Base-by-base conservation (phyloP, 1,284 basidiomycete species). In the Hypsizygus ulmarius region DNA sequence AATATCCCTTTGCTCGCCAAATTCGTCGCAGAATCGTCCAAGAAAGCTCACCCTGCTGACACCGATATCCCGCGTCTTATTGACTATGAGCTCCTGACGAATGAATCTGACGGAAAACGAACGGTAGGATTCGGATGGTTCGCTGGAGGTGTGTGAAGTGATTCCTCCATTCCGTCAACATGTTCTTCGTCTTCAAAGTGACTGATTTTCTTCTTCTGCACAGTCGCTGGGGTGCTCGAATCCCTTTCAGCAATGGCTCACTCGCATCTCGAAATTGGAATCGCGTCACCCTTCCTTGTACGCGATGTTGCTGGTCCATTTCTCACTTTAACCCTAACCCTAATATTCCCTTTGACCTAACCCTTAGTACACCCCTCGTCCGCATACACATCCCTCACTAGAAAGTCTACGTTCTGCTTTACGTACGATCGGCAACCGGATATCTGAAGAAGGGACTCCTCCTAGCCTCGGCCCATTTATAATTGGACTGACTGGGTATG, bases 81-180 rank as follows among this genome's bases (percentile, higher is more conserved):
- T 53, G 93, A 96, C 64, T 93, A 90, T 60, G 93, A 95, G 59
- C 78, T 94, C 3, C 69, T 96, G 19, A 86, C 81, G 0, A 78
- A 70, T 40, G 62, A 62, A 30, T 57, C 61, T 3, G 69, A 73
- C 28, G 84, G 87, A 8, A 88, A 88, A 64, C 73, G 93, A 15
- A 88, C 87, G 0, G 90, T 93, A 9, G 92, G 86, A 0, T 94
- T 95, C 67, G 92, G 92, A 0, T 91, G 85, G 83, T 91, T 84
- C 59, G 91, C 92, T 0, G 91, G 92, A 63, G 87, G 89, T 90
- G 47, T 49, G 78, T 66, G 35, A 28, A 11, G 34, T 6, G 5
- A 18, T 14, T 18, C 39, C 19, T 34, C 25, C 37, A 11, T 37
- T 39, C 27, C 21, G 21, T 25, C 16, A 19, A 7, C 10, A 29